A percentile compares a stretch with the other conserved stretches of the same genome.
phyloP scores from a whole-genome alignment of 2,329 filamentous ascomycete species.

The Phyllosticta ampelicida region DNA sequence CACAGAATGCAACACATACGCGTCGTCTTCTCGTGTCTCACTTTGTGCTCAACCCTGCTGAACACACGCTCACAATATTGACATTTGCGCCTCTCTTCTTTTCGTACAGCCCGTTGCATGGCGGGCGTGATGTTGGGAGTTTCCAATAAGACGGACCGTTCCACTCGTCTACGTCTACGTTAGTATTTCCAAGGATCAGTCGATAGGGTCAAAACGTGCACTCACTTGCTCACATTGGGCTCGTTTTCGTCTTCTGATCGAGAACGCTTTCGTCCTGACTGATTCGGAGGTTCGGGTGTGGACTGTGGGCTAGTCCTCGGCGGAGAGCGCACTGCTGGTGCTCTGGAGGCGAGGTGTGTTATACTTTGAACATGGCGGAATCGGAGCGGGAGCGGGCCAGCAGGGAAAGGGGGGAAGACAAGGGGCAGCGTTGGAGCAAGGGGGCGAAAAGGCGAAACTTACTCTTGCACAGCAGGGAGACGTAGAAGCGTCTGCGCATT shows the following conservation, averaged over 20 bases:
- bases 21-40: slow-evolving; percentile 7
- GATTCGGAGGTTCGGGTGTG: background rate
- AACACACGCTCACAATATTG: slow-evolving; percentile 5
- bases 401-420: background rate
- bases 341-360: background rate
- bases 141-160: background rate
- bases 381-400: background rate
- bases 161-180: background rate
- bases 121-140: background rate
- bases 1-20: background rate
- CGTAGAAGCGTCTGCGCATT: slow-evolving; percentile 36
- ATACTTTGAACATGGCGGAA: background rate
- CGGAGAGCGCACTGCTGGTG: background rate
- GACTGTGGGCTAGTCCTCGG: background rate
- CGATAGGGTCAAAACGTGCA: background rate
- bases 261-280: background rate
- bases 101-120: background rate
- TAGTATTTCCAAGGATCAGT: background rate
- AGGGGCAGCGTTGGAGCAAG: background rate
- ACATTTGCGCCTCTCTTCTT: slow-evolving; percentile 3
- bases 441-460: background rate
- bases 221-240: background rate
- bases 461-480: slow-evolving; percentile 3
- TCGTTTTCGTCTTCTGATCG: background rate
- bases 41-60: slow-evolving; percentile 7